A percentile compares a stretch with the other conserved stretches of the same genome.
These are phyloP conservation scores for Sugiyamaella mastotermitis DNA, from an alignment of 805 yeast species.

Conservation along the genomic window DNA sequence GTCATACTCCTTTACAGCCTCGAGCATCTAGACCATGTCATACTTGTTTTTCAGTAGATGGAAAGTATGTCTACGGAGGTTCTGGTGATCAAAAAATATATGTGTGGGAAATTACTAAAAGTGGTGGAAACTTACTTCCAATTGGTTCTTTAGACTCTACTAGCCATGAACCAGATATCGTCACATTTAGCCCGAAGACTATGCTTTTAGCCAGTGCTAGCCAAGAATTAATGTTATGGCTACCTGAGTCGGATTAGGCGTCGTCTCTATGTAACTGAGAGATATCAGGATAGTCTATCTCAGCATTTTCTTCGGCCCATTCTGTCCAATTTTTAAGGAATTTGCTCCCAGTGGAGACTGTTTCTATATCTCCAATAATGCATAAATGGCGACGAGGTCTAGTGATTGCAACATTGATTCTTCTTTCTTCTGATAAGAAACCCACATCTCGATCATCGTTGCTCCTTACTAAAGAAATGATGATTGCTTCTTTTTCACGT, in stretches of 20 bases:
- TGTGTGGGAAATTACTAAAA: conserved; percentile 41
- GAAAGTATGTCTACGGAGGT: conserved; percentile 54
- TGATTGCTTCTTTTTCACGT: conserved; percentile 82
- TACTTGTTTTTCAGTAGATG: conserved; percentile 62
- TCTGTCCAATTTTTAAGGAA: conserved; percentile 61
- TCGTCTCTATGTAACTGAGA: conserved; percentile 22
- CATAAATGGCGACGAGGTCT: conserved; percentile 82
- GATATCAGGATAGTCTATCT: conserved; percentile 60
- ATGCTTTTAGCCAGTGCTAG: conserved; percentile 63
- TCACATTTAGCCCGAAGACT: conserved; percentile 56
- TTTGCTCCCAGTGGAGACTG: conserved; percentile 36
- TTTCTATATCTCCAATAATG: conserved; percentile 80
- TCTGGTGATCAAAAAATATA: conserved; percentile 47
- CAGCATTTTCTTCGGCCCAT: conserved; percentile 63
- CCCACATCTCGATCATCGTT: conserved; percentile 71
- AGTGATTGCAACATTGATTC: conserved; percentile 91
- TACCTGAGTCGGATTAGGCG: conserved; percentile 21
- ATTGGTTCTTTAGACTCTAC: conserved; percentile 15
- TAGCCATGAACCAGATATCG: conserved; percentile 31
- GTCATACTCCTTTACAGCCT: conserved; percentile 42
- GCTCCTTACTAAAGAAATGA: conserved; percentile 76
- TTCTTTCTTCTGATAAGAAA: conserved; percentile 67
- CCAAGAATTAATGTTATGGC: conserved; percentile 43
- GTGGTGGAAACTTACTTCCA: conserved; percentile 21
- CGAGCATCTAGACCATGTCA: conserved; percentile 42